Base-by-base conservation (phyloP, 2,329 filamentous ascomycete species). In the Neonectria punicea region DNA sequence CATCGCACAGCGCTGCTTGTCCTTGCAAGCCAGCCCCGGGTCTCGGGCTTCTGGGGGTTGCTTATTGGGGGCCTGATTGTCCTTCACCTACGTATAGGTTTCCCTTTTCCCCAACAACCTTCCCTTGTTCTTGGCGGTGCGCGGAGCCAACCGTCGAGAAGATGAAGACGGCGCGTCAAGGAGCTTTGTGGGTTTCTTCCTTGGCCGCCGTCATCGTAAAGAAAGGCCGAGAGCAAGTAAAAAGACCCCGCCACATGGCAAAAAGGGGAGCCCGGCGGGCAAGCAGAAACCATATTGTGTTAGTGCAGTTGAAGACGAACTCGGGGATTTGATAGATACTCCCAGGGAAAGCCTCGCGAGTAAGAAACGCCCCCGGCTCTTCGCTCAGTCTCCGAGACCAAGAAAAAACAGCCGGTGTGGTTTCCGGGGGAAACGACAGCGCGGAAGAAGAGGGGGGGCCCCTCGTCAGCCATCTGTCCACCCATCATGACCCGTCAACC, bases 371-470 rank as follows among this genome's bases (percentile, higher is more conserved):
- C 54, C 61, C 55, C 55, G 43, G 61, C 46, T 53, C 47, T 55
- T 58, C 61, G 61, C 55, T 58, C 61, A 63, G 55, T 58, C 61
- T 58, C 61, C 61, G 61, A 61, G 13, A 39, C 25, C 25, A 25
- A 25, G 25, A 63, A 47, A 47, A 25, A 54, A 63, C 54, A 58
- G 25, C 55, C 54, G 61, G 61, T 63, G 55, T 58, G 43, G 55
- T 44, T 47, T 58, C 55, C 55, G 55, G 61, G 55, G n/a, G 50
- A 58, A 58, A 58, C 51, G 36, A 25, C 6, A 14, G 46, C 8
- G 10, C 13, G 16, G n/a, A 53, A 13, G 16, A 56, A 6, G 53
- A 20, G 28, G 34, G 34, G 53, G 36, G 30, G 53, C 36, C 32
- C 11, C 14, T n/a, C 16, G 25, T 56, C 54, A 58, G 32, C 36